These are phyloP conservation scores for Pythium oligandrum DNA, from an alignment of 352 stramenopile genomes.

Conservation along the genomic window DNA sequence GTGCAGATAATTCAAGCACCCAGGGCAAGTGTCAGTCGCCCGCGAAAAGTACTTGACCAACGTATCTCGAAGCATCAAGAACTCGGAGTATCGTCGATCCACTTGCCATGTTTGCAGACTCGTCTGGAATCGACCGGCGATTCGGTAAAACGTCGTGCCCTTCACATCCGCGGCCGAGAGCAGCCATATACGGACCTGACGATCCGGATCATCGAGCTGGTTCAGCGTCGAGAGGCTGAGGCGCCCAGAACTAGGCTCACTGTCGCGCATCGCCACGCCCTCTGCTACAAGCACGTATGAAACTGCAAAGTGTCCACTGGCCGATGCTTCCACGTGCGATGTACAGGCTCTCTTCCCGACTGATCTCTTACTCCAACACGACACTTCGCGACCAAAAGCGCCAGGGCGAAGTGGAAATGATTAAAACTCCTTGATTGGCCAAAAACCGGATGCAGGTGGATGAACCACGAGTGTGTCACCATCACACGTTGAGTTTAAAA, in stretches of 20 bases:
- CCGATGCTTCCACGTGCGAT: too few species aligned
- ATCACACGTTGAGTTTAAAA: too few species aligned
- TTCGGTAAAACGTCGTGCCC: slow-evolving; percentile 59
- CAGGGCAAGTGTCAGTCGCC: slow-evolving; percentile 66
- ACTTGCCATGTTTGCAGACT: slow-evolving; percentile 76
- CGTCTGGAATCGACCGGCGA: slow-evolving; percentile 59
- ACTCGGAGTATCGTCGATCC: slow-evolving; percentile 83
- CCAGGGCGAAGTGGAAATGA: too few species aligned
- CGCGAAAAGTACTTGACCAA: slow-evolving; percentile 76
- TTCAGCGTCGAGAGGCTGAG: slow-evolving; percentile 64
- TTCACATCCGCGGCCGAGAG: slow-evolving; percentile 48
- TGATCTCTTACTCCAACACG: too few species aligned
- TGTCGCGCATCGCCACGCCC: neutral
- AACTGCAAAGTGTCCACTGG: too few species aligned
- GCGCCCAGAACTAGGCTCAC: slow-evolving; percentile 15
- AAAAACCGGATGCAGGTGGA: too few species aligned
- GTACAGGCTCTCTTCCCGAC: too few species aligned
- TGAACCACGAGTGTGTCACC: too few species aligned
- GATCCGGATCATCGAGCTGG: slow-evolving; percentile 29
- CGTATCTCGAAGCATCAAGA: slow-evolving; percentile 65
- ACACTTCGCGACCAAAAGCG: too few species aligned
- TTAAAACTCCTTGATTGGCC: too few species aligned
- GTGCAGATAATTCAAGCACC: slow-evolving; percentile 76
- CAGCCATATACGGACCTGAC: slow-evolving; percentile 63
- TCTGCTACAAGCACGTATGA: neutral